These are phyloP conservation scores for Xylariaceae sp. DNA, from an alignment of 2,329 filamentous ascomycete species.

Conservation along the genomic window DNA sequence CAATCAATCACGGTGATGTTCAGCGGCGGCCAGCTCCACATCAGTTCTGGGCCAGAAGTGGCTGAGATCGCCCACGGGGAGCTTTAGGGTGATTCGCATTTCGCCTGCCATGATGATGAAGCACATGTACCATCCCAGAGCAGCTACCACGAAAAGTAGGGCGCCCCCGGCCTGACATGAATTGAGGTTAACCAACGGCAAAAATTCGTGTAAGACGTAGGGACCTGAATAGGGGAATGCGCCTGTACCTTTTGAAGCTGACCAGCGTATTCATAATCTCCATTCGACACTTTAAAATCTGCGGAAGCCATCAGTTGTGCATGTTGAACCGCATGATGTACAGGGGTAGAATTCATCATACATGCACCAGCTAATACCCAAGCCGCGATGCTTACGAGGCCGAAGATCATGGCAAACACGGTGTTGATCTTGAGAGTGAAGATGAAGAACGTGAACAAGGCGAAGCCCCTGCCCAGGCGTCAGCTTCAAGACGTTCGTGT, in stretches of 20 bases:
- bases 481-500: no score
- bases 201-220: no score
- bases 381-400: slow-evolving; percentile 38
- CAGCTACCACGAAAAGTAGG: slow-evolving; percentile 40
- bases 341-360: slow-evolving; percentile 2
- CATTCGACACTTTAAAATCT: slow-evolving; percentile 14
- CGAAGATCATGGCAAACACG: slow-evolving; percentile 46
- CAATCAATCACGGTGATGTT: neutral
- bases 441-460: slow-evolving; percentile 46
- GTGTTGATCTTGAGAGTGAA: slow-evolving; percentile 47
- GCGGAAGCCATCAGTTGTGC: neutral
- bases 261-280: slow-evolving; percentile 7
- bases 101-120: slow-evolving; percentile 50
- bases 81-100: slow-evolving; percentile 43
- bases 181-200: no score
- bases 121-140: slow-evolving; percentile 48
- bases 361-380: slow-evolving; percentile 44
- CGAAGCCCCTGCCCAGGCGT: slow-evolving; percentile 33
- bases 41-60: slow-evolving; percentile 42
- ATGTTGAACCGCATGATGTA: neutral
- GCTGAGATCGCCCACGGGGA: slow-evolving; percentile 48
- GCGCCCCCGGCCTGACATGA: slow-evolving; percentile 31
- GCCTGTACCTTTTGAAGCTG: slow-evolving; percentile 39
- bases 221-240: no score
- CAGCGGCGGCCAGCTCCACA: slow-evolving; percentile 19